These are phyloP conservation scores for Actinomortierella wolfii DNA, from an alignment of 371 early-diverging fungal genomes.

Conservation along the genomic window DNA sequence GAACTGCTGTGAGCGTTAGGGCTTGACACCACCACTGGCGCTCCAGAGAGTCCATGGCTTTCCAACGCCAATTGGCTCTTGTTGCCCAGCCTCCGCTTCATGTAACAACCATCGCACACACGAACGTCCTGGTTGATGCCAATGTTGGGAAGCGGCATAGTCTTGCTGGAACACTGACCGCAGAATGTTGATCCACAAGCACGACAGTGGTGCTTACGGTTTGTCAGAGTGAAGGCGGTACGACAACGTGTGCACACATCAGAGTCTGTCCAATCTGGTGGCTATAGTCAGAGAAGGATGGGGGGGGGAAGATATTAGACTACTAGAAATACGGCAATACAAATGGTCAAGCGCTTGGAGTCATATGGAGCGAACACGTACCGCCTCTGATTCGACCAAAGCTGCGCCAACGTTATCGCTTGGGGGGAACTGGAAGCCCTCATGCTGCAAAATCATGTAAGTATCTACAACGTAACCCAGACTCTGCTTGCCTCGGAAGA, in stretches of 20 bases:
- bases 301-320: background rate
- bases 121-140: conserved; percentile 90
- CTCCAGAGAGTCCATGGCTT: conserved; percentile 15
- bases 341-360: no score
- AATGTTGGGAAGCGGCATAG: conserved; percentile 77
- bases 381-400: conserved; percentile 34
- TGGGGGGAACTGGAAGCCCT: conserved; percentile 57
- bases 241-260: conserved; percentile 93
- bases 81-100: conserved; percentile 61
- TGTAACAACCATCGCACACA: conserved; percentile 91
- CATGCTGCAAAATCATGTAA: conserved; percentile 75
- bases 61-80: conserved; percentile 29
- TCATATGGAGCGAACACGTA: conserved; percentile 12
- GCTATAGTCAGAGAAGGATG: conserved; percentile 47
- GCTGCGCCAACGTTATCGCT: conserved; percentile 31
- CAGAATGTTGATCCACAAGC: conserved; percentile 95
- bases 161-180: conserved; percentile 88
- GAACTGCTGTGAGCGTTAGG: background rate
- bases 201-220: conserved; percentile 97
- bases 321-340: no score
- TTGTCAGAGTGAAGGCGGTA: conserved; percentile 86
- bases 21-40: conserved; percentile 12
- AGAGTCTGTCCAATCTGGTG: conserved; percentile 96
- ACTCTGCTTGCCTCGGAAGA: conserved; percentile 75
- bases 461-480: conserved; percentile 77